Percentiles rank a stretch among this genome's conserved stretches.
Conservation (phyloP, 1,139 yeast species). For the Pneumocystis jirovecii region DNA sequence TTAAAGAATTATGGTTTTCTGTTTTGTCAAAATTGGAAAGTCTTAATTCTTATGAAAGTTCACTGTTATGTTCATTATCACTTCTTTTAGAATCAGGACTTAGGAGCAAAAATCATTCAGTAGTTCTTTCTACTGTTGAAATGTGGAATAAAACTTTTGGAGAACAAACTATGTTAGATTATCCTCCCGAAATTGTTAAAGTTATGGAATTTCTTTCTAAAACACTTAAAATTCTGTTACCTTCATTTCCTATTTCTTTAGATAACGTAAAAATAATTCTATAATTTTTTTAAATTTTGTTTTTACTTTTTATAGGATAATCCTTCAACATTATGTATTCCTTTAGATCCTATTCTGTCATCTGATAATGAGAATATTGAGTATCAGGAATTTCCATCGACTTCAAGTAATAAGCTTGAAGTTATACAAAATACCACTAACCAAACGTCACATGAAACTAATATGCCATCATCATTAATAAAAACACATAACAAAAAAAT, state of each 20-base stretch:
- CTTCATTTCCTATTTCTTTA: neutral
- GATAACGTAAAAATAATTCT: neutral
- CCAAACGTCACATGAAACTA: constrained; percentile 2
- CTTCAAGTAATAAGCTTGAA: constrained; percentile 3
- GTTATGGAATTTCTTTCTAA: neutral
- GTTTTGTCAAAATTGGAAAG: neutral
- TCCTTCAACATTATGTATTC: neutral
- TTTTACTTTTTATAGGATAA: neutral
- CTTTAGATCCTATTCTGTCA: neutral
- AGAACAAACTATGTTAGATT: neutral
- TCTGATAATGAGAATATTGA: neutral
- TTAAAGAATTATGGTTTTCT: neutral
- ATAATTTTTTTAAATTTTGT: neutral
- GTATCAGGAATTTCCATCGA: neutral
- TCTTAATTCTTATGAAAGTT: neutral
- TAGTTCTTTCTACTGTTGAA: neutral
- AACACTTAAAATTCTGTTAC: neutral
- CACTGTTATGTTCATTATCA: neutral
- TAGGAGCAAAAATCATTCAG: neutral
- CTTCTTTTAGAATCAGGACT: neutral
- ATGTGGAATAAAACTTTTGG: constrained; percentile 6
- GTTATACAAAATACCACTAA: constrained; percentile 6
- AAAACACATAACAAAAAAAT: neutral
- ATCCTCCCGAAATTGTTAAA: constrained; percentile 1
- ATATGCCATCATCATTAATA: neutral